phyloP scores from a whole-genome alignment of 2,329 filamentous ascomycete genomes.

The Tothia fuscella region DNA sequence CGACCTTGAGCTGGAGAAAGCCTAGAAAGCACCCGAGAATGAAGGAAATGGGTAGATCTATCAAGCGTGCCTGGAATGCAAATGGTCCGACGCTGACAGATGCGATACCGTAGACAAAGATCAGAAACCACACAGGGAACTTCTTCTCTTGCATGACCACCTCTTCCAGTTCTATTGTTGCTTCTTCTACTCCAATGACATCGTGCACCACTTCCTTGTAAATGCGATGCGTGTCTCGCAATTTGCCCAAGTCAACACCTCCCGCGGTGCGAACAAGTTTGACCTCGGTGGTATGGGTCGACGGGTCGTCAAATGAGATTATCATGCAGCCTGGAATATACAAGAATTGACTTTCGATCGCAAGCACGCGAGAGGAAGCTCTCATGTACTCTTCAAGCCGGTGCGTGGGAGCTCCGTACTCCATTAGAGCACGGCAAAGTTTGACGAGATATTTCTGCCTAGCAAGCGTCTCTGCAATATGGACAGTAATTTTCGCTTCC shows the following conservation, averaged over 20 bases:
- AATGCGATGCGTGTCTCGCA: conserved; percentile 62
- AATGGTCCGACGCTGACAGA: conserved; percentile 68
- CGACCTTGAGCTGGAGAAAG: conserved; percentile 59
- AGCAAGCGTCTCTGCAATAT: conserved; percentile 57
- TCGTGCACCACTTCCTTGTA: conserved; percentile 79
- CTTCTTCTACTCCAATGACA: conserved; percentile 59
- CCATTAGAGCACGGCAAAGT: conserved; percentile 77
- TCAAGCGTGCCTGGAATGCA: conserved; percentile 62
- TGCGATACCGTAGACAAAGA: conserved; percentile 63
- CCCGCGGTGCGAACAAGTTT: conserved; percentile 59
- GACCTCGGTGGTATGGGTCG: conserved; percentile 68
- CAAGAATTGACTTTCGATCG: conserved; percentile 79
- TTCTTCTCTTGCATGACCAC: conserved; percentile 49
- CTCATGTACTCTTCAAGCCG: conserved; percentile 84
- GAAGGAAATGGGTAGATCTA: conserved; percentile 70
- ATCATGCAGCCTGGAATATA: conserved; percentile 93
- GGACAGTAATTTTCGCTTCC: conserved; percentile 46
- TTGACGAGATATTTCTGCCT: conserved; percentile 75
- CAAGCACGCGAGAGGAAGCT: conserved; percentile 78
- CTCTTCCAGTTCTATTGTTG: conserved; percentile 48
- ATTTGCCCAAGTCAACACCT: conserved; percentile 60
- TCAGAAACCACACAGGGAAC: conserved; percentile 35
- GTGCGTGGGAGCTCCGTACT: conserved; percentile 82
- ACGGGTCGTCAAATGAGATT: conserved; percentile 69
- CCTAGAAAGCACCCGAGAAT: conserved; percentile 64